Percentiles rank a stretch among this genome's conserved stretches.
phyloP scores from a whole-genome alignment of 306 rosid species.

The Glycine tomentella region DNA sequence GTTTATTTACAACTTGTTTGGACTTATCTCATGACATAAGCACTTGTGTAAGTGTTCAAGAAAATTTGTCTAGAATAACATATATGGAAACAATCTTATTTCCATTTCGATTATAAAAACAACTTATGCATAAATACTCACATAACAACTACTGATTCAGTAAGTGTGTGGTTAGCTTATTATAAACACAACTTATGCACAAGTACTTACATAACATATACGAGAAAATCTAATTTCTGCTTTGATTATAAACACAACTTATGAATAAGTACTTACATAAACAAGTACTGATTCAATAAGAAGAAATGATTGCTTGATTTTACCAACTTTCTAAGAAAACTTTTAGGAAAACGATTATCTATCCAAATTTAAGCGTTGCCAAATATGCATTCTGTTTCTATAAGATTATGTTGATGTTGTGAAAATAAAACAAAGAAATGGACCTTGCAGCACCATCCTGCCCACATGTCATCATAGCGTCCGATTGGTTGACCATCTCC shows the following conservation, averaged over 20 bases:
- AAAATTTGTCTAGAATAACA: not conserved
- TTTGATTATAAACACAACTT: not conserved
- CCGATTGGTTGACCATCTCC: constrained; percentile 96
- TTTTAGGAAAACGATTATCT: not conserved
- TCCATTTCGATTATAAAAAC: not conserved
- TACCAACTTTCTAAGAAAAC: not conserved
- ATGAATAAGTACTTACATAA: not conserved
- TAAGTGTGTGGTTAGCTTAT: not conserved
- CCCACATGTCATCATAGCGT: constrained; percentile 95
- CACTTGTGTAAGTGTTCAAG: not conserved
- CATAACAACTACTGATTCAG: not conserved
- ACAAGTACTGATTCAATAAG: not conserved
- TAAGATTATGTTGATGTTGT: not conserved
- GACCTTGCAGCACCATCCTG: constrained; percentile 91
- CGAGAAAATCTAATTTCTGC: not conserved
- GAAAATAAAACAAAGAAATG: constrained; percentile 16
- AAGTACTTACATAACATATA: not conserved
- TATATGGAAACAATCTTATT: not conserved
- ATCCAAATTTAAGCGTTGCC: not conserved
- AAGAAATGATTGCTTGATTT: not conserved
- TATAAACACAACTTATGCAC: too few species aligned
- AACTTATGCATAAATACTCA: not conserved
- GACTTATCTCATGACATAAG: not conserved
- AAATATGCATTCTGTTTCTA: not conserved
- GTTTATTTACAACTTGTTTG: not conserved